phyloP scores from a whole-genome alignment of 345 rosid species.

The Rhodamnia argentea region DNA sequence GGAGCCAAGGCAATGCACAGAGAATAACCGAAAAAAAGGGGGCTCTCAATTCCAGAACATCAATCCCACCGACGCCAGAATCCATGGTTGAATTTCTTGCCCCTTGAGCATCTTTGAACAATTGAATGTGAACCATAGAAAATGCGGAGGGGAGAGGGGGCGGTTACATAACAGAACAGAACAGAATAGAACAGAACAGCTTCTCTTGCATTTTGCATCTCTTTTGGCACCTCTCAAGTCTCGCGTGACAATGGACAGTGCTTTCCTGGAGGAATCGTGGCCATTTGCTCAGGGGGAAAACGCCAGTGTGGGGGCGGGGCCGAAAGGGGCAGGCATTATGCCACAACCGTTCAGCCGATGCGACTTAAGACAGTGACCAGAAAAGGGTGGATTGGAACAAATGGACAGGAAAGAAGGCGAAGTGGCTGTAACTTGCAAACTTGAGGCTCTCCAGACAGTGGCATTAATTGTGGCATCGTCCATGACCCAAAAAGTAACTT shows the following conservation, averaged over 20 bases:
- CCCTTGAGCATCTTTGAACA: neutral
- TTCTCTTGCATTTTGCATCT: neutral
- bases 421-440: neutral
- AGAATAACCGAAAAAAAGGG: neutral
- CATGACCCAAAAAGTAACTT: neutral
- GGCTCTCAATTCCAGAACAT: neutral
- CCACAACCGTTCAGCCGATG: neutral
- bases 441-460: neutral
- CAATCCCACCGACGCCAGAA: neutral
- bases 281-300: neutral
- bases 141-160: neutral
- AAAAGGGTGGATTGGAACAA: neutral
- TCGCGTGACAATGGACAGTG: neutral
- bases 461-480: neutral
- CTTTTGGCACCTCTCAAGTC: neutral
- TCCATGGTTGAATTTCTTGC: neutral
- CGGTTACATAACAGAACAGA: neutral
- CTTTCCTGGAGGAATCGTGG: neutral
- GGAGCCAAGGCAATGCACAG: neutral
- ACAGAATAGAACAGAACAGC: too few relatives aligned
- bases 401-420: neutral
- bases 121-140: neutral
- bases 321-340: neutral
- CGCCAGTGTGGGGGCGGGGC: neutral
- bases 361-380: neutral